These are phyloP conservation scores for Platanthera guangdongensis DNA, from an alignment of 106 monocot species.

Conservation along the genomic window DNA sequence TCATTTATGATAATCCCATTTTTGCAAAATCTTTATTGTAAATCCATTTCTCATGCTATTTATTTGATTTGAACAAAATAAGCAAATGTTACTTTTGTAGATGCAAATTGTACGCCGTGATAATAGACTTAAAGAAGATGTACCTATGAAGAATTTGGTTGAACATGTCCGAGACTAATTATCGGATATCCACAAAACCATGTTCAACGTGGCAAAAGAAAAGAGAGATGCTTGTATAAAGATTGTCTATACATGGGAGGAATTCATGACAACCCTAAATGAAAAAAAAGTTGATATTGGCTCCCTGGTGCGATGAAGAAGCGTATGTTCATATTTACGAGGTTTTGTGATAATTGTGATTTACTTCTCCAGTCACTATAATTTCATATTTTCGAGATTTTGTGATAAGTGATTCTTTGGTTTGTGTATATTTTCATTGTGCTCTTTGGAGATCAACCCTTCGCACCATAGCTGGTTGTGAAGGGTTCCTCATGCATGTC, in stretches of 20 bases:
- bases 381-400: not conserved
- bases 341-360: not conserved
- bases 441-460: not conserved
- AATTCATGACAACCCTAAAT: conserved; percentile 64
- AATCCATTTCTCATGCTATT: not conserved
- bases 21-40: not conserved
- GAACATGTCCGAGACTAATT: conserved; percentile 56
- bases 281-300: conserved; percentile 84
- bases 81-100: conserved; percentile 19
- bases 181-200: conserved; percentile 44
- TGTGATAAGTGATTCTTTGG: not conserved
- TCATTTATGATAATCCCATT: not conserved
- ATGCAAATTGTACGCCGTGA: conserved; percentile 84
- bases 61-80: not conserved
- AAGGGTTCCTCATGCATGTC: not conserved
- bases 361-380: not conserved
- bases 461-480: not conserved
- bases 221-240: conserved; percentile 81
- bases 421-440: too few species aligned
- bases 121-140: conserved; percentile 65
- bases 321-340: conserved; percentile 6
- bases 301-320: conserved; percentile 99
- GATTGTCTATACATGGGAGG: conserved; percentile 75
- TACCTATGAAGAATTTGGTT: conserved; percentile 48
- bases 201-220: conserved; percentile 70